Evolutionary conservation across 1,139 yeast genomes (phyloP), one percentile per base, ranked within the genome.

Genomic region (Zygoascus hellenicus): DNA sequence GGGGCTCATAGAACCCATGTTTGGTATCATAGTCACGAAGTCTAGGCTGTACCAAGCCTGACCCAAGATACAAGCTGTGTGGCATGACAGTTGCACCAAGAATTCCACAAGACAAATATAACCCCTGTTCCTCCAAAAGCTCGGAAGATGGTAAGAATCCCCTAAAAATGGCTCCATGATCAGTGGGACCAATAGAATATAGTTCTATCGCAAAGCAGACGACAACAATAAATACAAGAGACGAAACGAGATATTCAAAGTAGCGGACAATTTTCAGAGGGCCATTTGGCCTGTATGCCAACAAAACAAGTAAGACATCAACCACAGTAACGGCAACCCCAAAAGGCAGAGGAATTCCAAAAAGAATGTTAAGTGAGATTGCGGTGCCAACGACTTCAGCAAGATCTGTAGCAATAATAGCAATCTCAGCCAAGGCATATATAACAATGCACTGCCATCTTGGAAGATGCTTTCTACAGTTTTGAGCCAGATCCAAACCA

Each of bases 41-140:
- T 51, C 98, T 76, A 2, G 97, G 84, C 63, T 90, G 96, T 9
- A 92, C 97, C 49, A 92, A 74, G 1, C 97, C 96, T 0, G 95
- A 85, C 0, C 98, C 98, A 48, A 92, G 71, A 62, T 86, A 92
- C 40, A 92, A 71, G 1, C 95, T 84, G 64, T 92, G 98, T 2
- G 98, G 98, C 98, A 92, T 92, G 29, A 92, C 95, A 1, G 97
- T 94, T 28, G 97, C 97, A 16, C 98, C 98, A 47, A 92, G 71
- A 47, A 92, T 85, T 17, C 97, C 97, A 56, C 95, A 80, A 45
- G 96, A 81, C 38, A 88, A 71, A 62, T 86, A 92, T 39, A 90
- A 70, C 0, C 97, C 97, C 34, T 86, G 82, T 50, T 82, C 80
- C 48, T 87, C 86, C 34, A 88, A 74, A 14, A 88, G 80, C 45